A percentile compares a stretch with the other conserved stretches of the same genome.
phyloP scores from a whole-genome alignment of 257 asterid genomes.

The Osmanthus fragrans region DNA sequence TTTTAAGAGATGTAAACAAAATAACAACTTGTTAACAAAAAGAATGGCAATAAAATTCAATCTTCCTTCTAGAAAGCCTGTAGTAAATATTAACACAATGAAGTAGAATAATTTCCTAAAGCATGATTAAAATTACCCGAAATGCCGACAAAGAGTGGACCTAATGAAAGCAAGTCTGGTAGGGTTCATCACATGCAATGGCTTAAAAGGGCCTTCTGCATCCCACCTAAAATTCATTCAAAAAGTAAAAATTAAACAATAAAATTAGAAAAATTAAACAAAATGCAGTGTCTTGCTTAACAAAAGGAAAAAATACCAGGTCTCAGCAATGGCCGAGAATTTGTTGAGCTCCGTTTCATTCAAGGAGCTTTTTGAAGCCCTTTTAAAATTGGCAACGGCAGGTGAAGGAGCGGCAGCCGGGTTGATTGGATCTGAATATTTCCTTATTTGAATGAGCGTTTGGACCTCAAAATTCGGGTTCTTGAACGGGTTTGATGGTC shows the following conservation, averaged over 20 bases:
- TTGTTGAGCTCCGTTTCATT: conserved; percentile 69
- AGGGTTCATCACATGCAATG: conserved; percentile 86
- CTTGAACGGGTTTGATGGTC: conserved; percentile 9
- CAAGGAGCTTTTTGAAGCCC: conserved; percentile 51
- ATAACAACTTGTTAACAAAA: no score
- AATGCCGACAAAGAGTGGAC: conserved; percentile 91
- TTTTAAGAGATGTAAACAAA: no score
- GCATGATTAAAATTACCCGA: conserved; percentile 55
- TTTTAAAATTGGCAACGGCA: conserved; percentile 14
- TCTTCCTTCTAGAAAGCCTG: background rate
- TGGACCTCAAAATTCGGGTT: conserved; percentile 12
- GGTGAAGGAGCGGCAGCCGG: conserved; percentile 26
- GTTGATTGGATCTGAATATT: conserved; percentile 41
- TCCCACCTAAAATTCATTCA: conserved; percentile 75
- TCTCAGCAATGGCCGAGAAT: conserved; percentile 68
- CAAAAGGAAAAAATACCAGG: conserved; percentile 52
- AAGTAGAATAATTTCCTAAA: background rate
- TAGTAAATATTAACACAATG: background rate
- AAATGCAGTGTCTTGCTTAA: background rate
- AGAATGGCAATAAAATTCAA: no score
- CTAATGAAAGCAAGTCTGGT: conserved; percentile 94
- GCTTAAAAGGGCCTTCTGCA: conserved; percentile 94
- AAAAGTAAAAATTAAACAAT: conserved; percentile 1
- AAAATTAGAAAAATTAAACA: background rate
- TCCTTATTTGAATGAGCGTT: conserved; percentile 29